Evolutionary conservation across 2,329 filamentous ascomycete species (phyloP), one percentile per base, ranked within the genome.

Genomic region (Colletotrichum melonis): DNA sequence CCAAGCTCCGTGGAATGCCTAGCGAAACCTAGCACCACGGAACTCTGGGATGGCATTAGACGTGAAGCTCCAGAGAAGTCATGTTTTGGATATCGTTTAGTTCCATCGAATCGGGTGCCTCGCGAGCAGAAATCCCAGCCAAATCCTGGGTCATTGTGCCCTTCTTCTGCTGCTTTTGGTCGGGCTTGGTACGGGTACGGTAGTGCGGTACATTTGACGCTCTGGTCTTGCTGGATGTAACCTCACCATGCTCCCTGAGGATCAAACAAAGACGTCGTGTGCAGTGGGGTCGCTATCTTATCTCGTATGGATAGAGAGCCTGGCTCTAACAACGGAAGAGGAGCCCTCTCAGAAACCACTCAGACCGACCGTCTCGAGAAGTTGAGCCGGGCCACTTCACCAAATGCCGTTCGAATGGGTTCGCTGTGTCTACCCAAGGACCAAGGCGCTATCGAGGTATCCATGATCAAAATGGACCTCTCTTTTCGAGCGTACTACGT

Each of bases 211-310:
- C 42, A 46, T 67, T 22, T 67, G 32, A 55, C 30, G 42, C 38
- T 22, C 28, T 52, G 63, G 46, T 55, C 35, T 24, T 32, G 63
- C 59, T 57, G 24, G 35, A 52, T 62, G 63, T 42, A 57, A 68
- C 63, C 56, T 71, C n/a, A 52, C 56, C 63, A 67, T 49, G 69
- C 49, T 67, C 57, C 63, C n/a, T 19, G 28, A 57, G 63, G 56
- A 62, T 62, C 49, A 26, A 55, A 49, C 46, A 32, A 11, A 30
- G 26, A 14, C 19, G 30, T 56, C 38, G 42, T 67, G 24, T 42
- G 16, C 42, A 26, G 46, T 49, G 19, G 63, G 63, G n/a, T 38
- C 9, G 7, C 46, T 6, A 30, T 30, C 22, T 52, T 11, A 52
- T 49, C 59, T 28, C 9, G 6, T 32, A 32, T 12, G 32, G 32